A percentile compares a stretch with the other conserved stretches of the same genome.
These are phyloP conservation scores for Neofusicoccum sp. DNA, from an alignment of 2,329 filamentous ascomycete species.

Conservation along the genomic window DNA sequence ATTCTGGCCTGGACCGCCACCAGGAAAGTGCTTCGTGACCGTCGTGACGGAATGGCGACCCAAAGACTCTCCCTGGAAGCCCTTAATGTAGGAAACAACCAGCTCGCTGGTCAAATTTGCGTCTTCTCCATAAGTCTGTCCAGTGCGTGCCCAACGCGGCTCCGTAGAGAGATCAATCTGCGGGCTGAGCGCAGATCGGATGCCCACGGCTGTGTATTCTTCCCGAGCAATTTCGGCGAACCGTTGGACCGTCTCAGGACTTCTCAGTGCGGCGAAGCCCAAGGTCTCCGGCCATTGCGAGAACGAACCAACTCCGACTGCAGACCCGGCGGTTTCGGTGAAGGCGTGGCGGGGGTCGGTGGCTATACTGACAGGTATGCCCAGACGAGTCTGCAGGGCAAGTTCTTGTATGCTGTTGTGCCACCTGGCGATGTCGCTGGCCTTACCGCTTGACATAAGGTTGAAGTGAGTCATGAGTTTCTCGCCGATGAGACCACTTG, in stretches of 20 bases:
- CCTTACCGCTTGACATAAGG: constrained; percentile 39
- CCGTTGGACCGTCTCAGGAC: constrained; percentile 42
- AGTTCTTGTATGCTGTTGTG: constrained; percentile 43
- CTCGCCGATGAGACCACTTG: constrained; percentile 28
- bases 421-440: constrained; percentile 45
- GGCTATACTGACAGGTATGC: constrained; percentile 51
- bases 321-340: constrained; percentile 45
- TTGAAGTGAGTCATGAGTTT: constrained; percentile 49
- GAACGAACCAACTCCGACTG: constrained; percentile 44
- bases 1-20: constrained; percentile 48
- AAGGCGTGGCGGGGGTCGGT: constrained; percentile 50
- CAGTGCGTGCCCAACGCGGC: constrained; percentile 50
- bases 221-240: constrained; percentile 52
- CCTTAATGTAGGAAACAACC: constrained; percentile 48
- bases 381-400: constrained; percentile 47
- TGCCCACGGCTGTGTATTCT: constrained; percentile 45
- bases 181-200: constrained; percentile 50
- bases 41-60: constrained; percentile 47
- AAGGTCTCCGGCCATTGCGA: constrained; percentile 54
- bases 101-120: constrained; percentile 40
- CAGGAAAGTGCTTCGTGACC: constrained; percentile 56
- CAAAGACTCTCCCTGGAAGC: constrained; percentile 48
- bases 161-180: constrained; percentile 54
- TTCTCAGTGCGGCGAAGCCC: constrained; percentile 51
- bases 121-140: constrained; percentile 50